Percentiles rank a stretch among this genome's conserved stretches.
Conservation (phyloP, 345 rosid genomes). For the Dipteronia dyeriana region DNA sequence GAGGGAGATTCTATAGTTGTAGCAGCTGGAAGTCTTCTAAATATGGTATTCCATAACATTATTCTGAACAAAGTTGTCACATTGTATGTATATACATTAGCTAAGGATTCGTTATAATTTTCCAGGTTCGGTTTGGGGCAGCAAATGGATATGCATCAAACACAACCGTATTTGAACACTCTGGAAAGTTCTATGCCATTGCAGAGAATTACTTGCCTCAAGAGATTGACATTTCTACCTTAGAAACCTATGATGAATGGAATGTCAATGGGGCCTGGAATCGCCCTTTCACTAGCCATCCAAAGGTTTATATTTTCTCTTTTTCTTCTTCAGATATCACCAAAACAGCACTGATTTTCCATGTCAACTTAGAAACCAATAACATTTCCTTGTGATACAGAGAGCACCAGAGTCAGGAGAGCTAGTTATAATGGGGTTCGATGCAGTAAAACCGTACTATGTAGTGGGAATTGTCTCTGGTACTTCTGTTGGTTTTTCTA, state of each 20-base stretch:
- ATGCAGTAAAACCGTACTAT: conserved; percentile 37
- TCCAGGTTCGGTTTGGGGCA: conserved; percentile 41
- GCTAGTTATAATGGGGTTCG: conserved; percentile 40
- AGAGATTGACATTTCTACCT: conserved; percentile 35
- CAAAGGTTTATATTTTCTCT: conserved; percentile 32
- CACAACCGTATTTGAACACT: conserved; percentile 40
- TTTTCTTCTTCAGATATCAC: neutral
- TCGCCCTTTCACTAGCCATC: conserved; percentile 42
- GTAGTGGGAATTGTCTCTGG: conserved; percentile 50
- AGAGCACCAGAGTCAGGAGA: conserved; percentile 47
- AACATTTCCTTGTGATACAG: conserved; percentile 18
- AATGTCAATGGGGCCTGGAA: conserved; percentile 43
- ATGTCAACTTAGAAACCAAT: neutral
- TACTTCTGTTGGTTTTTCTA: neutral
- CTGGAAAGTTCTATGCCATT: conserved; percentile 36
- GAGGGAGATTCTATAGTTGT: conserved; percentile 48
- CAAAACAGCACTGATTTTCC: neutral
- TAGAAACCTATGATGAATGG: conserved; percentile 37
- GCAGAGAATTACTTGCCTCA: conserved; percentile 42
- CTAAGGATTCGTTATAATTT: neutral
- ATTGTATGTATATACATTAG: neutral
- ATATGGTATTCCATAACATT: neutral
- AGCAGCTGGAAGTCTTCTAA: neutral
- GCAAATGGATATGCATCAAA: conserved; percentile 30
- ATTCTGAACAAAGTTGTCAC: too few species aligned